phyloP scores from a whole-genome alignment of 2,329 filamentous ascomycete genomes.

The Colletotrichum shisoi region DNA sequence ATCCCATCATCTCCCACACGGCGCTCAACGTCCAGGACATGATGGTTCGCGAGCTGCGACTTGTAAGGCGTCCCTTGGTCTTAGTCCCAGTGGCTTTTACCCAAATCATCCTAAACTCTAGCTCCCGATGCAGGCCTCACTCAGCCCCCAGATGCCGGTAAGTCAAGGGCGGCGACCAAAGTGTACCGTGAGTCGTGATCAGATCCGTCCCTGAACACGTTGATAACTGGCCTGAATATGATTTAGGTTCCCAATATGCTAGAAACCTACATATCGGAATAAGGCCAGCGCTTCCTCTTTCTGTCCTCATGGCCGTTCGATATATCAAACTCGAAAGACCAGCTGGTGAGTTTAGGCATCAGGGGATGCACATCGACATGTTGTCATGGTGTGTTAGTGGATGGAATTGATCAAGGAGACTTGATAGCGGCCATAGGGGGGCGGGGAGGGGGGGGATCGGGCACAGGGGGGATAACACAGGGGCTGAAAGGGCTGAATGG shows the following conservation, averaged over 20 bases:
- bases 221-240: neutral
- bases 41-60: neutral
- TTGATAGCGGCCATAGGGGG: no score
- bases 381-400: no score
- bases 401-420: no score
- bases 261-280: no score
- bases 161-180: conserved; percentile 14
- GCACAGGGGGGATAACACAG: no score
- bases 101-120: neutral
- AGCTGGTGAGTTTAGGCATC: no score
- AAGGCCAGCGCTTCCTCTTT: no score
- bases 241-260: fast-evolving
- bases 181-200: neutral
- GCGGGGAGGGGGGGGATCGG: no score
- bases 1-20: neutral
- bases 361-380: no score
- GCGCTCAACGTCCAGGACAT: neutral
- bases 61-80: neutral
- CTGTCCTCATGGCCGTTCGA: no score
- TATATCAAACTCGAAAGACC: no score
- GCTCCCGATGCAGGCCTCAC: conserved; percentile 3
- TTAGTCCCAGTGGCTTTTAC: conserved; percentile 7
- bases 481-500: no score
- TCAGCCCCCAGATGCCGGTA: conserved; percentile 20
- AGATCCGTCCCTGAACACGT: neutral